Base-by-base conservation (phyloP, 257 asterid genomes). In the Capsicum rhomboideum region DNA sequence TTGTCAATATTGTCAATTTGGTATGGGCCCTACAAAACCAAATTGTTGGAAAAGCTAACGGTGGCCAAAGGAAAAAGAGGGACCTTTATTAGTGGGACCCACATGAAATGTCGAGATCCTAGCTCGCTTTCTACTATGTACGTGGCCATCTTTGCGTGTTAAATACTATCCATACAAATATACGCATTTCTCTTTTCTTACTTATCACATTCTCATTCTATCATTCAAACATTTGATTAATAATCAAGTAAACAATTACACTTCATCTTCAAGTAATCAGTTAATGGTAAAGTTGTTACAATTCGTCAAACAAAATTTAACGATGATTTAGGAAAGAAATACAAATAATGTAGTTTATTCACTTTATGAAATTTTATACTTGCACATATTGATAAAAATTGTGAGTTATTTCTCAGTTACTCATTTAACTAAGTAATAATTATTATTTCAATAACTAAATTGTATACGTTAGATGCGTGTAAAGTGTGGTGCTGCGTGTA, bases 141-240 rank as follows among this genome's bases (percentile, higher is more conserved):
- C 80, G 55, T 75, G 61, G 80, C 61, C 80, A 23, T 75, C 61
- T 75, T 46, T 49, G 80, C 80, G 80, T 75, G 61, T 49, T 49
- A 31, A 26, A 75, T 49, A 75, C 44, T 26, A 23, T 49, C 80
- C 81, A 75, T 49, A 46, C 61, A 26, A 46, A 14, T 75, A 75
- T 28, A 23, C 44, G 80, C 61, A 74, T n/a, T n/a, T n/a, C n/a
- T n/a, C n/a, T n/a, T n/a, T n/a, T n/a, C n/a, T n/a, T n/a, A n/a
- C 80, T 4, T 23, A 13, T 40, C 34, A 10, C 16, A 34, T 44
- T n/a, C 21, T 16, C 17, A 1, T 16, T 53, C 17, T 53, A 12
- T 53, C 16, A 17, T 53, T 53, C 1, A 0, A 4, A 11, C 9
- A 61, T 61, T 10, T 61, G 20, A 61, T 12, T 2, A 26, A 23